A percentile compares a stretch with the other conserved stretches of the same genome.
These are phyloP conservation scores for Cajanus cajan DNA, from an alignment of 306 rosid species.

Conservation along the genomic window DNA sequence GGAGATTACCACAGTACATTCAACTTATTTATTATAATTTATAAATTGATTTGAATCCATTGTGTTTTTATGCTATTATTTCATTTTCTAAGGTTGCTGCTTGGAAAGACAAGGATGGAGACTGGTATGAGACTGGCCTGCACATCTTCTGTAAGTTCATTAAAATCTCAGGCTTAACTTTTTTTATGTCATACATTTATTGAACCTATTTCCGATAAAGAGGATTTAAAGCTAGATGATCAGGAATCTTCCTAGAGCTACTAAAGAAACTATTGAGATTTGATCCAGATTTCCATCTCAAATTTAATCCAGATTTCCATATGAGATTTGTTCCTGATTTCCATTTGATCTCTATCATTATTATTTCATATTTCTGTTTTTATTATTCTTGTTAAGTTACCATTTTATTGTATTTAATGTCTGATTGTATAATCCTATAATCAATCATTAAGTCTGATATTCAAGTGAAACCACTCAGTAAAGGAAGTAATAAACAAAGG, in stretches of 20 bases:
- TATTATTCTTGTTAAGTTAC: too few species aligned
- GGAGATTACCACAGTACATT: background rate
- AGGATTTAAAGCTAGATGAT: background rate
- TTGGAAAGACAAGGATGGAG: conserved; percentile 97
- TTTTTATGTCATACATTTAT: conserved; percentile 12
- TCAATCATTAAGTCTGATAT: too few species aligned
- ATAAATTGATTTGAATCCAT: background rate
- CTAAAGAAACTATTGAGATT: too few species aligned
- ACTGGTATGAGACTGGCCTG: conserved; percentile 96
- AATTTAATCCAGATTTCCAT: too few species aligned
- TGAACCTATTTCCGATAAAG: background rate
- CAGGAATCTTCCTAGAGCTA: background rate
- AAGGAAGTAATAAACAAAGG: too few species aligned
- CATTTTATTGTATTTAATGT: too few species aligned
- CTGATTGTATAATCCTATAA: too few species aligned
- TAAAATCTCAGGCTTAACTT: background rate
- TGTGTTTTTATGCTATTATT: conserved; percentile 18
- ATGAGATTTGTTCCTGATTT: too few species aligned
- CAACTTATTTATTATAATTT: conserved; percentile 12
- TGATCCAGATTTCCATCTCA: too few species aligned
- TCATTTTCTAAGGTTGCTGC: conserved; percentile 76
- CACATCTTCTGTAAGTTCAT: conserved; percentile 90
- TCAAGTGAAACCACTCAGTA: too few species aligned
- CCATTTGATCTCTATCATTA: too few species aligned
- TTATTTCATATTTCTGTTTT: too few species aligned